Evolutionary conservation across 108 stramenopile species (phyloP), one percentile per base, ranked within the genome.

Genomic region (Cyclotella distinguenda): DNA sequence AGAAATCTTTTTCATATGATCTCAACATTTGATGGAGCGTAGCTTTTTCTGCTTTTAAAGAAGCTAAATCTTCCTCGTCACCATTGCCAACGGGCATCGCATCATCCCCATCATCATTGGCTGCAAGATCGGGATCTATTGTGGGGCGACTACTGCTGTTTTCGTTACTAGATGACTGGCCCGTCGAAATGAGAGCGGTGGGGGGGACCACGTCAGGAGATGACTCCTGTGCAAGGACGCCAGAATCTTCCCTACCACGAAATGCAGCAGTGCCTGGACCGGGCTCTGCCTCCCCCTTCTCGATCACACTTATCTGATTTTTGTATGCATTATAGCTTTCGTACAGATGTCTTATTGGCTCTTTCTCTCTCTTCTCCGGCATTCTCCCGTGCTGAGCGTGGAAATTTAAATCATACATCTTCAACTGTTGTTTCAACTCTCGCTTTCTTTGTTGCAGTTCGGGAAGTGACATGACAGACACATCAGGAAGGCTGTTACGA

Each of bases 281-380:
- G 38, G 81, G 72, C 40, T 67, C 57, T 13, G 75, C 64, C 38
- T 75, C 79, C 45, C 87, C 86, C 57, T 78, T 66, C 70, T 90
- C 92, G 57, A 90, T 75, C 15, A 61, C 34, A 39, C 61, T 80
- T 28, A 95, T 90, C 58, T 79, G 84, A 54, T 78, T 83, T 77
- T 98, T 98, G 64, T 95, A 72, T 18, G 81, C 73, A 69, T 98
- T 96, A 78, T 98, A 98, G 38, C 78, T 70, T 70, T 98, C 97
- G 63, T 98, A 98, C 18, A 97, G 69, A 60, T 95, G 91, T 26
- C 97, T 86, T 54, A 98, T 98, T n/a, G 97, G 96, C 65, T 98
- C 97, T 78, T 98, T 98, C 55, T 98, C 97, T 21, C 86, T 84
- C 79, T 96, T 96, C 6, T 84, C 84, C 0, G 97, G 97, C 95